Evolutionary conservation across 306 rosid species (phyloP).

Genomic region (Casuarina equisetifolia): DNA sequence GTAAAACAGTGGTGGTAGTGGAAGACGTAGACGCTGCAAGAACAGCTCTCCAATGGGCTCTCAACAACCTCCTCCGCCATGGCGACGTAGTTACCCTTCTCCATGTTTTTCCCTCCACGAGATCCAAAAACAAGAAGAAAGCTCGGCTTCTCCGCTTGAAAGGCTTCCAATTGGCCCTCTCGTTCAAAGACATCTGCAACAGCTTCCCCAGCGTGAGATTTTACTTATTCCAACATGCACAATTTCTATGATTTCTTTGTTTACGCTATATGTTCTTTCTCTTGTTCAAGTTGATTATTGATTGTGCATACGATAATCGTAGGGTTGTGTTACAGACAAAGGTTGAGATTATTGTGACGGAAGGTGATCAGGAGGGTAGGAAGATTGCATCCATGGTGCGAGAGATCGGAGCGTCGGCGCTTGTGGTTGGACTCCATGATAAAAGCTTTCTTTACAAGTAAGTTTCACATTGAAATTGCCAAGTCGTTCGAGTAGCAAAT

Average conservation of each 20-base stretch:
- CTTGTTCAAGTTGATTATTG: constrained; percentile 15
- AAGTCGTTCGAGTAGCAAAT: not conserved
- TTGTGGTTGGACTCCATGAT: constrained; percentile 89
- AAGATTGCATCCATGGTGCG: constrained; percentile 59
- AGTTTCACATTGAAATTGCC: constrained; percentile 24
- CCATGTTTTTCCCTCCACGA: constrained; percentile 58
- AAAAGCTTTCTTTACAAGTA: constrained; percentile 92
- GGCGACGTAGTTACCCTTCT: constrained; percentile 83
- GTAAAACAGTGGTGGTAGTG: constrained; percentile 78
- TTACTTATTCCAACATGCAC: not conserved
- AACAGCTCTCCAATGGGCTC: constrained; percentile 84
- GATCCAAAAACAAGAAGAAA: constrained; percentile 58
- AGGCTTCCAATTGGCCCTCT: constrained; percentile 79
- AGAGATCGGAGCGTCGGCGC: constrained; percentile 71
- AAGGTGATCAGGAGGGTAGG: constrained; percentile 73
- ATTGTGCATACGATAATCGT: constrained; percentile 39
- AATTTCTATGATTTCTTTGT: no score
- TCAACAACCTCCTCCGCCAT: constrained; percentile 59
- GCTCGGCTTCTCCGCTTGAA: constrained; percentile 60
- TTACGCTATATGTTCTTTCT: no score
- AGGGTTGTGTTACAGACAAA: constrained; percentile 82
- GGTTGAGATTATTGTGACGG: constrained; percentile 86
- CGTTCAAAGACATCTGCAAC: constrained; percentile 74
- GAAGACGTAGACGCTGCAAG: constrained; percentile 88
- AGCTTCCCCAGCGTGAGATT: constrained; percentile 56